A percentile compares a stretch with the other conserved stretches of the same genome.
Conservation (phyloP, 2,329 filamentous ascomycete genomes). For the Thielaviopsis musarum region DNA sequence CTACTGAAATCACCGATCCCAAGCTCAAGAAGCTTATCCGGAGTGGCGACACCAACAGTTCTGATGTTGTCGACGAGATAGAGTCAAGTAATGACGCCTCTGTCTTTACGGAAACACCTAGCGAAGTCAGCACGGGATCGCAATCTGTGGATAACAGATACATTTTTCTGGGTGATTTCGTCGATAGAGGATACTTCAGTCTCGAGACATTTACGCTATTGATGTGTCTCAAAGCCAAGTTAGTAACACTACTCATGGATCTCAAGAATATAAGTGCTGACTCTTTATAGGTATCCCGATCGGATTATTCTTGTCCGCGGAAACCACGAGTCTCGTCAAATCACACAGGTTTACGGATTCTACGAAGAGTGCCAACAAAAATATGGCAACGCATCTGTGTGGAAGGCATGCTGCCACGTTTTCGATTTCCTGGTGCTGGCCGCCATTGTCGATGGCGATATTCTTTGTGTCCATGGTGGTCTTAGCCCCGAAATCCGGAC, state of each 20-base stretch:
- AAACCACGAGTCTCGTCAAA: slow-evolving; percentile 94
- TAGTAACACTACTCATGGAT: slow-evolving; percentile 14
- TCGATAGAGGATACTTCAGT: slow-evolving; percentile 93
- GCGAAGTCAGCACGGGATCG: slow-evolving; percentile 22
- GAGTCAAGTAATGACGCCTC: background rate
- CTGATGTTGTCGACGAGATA: slow-evolving; percentile 28
- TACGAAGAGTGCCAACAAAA: slow-evolving; percentile 98
- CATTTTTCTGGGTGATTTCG: slow-evolving; percentile 69
- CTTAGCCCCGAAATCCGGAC: slow-evolving; percentile 83
- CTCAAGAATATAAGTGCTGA: slow-evolving; percentile 14
- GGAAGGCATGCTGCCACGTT: slow-evolving; percentile 99
- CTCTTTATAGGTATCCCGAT: slow-evolving; percentile 63
- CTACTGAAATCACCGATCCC: slow-evolving; percentile 72
- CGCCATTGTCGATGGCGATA: slow-evolving; percentile 94
- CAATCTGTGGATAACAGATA: slow-evolving; percentile 39
- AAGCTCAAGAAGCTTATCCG: slow-evolving; percentile 69
- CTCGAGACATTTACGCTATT: slow-evolving; percentile 95
- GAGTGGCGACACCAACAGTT: slow-evolving; percentile 35
- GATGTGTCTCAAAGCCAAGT: slow-evolving; percentile 77
- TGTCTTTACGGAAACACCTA: slow-evolving; percentile 18
- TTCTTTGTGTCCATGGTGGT: slow-evolving; percentile 94
- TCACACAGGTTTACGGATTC: slow-evolving; percentile 97
- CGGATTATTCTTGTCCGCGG: slow-evolving; percentile 91
- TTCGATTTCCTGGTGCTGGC: slow-evolving; percentile 95
- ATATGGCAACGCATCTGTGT: slow-evolving; percentile 97